Conservation (phyloP, 306 rosid genomes). For the Pyrus betulifolia region DNA sequence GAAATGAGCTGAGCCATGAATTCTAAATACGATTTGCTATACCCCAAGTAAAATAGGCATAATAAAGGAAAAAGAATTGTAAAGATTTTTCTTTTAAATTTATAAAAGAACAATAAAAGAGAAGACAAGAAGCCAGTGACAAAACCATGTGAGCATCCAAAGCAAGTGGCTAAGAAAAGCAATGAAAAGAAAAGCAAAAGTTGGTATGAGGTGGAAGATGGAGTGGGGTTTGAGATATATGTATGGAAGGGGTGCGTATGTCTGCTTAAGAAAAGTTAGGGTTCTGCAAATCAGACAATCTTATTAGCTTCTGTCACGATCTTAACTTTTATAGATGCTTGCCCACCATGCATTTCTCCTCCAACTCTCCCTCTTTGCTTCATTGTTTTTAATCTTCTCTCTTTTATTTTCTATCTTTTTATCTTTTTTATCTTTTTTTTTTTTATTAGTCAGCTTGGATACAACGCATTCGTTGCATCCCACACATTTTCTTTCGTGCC, state of each 20-base stretch:
- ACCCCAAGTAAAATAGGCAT: neutral
- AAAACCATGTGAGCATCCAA: constrained; percentile 47
- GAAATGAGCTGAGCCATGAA: constrained; percentile 15
- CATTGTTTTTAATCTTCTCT: neutral
- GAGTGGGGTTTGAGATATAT: constrained; percentile 25
- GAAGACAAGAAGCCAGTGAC: neutral
- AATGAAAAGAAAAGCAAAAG: constrained; percentile 37
- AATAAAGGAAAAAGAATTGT: neutral
- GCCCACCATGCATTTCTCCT: constrained; percentile 51
- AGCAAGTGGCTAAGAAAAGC: constrained; percentile 41
- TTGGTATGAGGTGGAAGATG: constrained; percentile 30
- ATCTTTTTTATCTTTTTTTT: neutral
- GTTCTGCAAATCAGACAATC: constrained; percentile 41
- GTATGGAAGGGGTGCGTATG: constrained; percentile 21
- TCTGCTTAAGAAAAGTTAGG: constrained; percentile 18
- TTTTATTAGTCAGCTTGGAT: constrained; percentile 61
- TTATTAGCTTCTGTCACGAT: constrained; percentile 20
- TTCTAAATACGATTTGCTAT: neutral
- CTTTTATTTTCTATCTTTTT: neutral
- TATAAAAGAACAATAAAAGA: neutral
- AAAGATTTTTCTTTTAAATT: neutral
- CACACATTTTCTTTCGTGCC: constrained; percentile 42
- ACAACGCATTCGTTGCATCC: constrained; percentile 61
- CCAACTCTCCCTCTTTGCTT: constrained; percentile 17
- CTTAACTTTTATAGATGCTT: constrained; percentile 49